These are phyloP conservation scores for Botryobasidium botryosum DNA, from an alignment of 768 basidiomycete species.

Conservation along the genomic window DNA sequence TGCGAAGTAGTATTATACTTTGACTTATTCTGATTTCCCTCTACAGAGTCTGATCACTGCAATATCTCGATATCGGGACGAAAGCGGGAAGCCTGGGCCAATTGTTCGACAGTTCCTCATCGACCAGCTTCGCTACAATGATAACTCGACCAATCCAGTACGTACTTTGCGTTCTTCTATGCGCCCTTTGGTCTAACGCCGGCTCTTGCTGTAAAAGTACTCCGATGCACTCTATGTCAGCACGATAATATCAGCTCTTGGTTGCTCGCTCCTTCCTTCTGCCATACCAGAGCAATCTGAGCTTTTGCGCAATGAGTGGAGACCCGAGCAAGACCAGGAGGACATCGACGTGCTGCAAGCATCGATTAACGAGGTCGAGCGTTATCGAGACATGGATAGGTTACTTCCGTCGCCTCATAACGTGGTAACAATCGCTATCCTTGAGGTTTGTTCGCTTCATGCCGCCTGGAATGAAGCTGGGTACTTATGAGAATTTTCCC, in stretches of 20 bases:
- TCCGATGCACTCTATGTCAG: conserved; percentile 86
- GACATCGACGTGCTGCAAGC: conserved; percentile 55
- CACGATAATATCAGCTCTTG: conserved; percentile 65
- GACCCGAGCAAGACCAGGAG: conserved; percentile 47
- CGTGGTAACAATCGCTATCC: conserved; percentile 72
- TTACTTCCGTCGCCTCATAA: conserved; percentile 91
- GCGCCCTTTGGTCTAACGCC: not conserved
- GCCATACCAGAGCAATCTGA: conserved; percentile 69
- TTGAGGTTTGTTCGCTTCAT: too few relatives aligned
- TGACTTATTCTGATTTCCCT: not conserved
- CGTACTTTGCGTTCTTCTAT: conserved; percentile 18
- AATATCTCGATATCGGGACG: conserved; percentile 73
- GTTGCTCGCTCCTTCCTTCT: conserved; percentile 59
- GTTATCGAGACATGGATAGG: conserved; percentile 89
- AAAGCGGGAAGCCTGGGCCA: conserved; percentile 69
- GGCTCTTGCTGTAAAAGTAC: conserved; percentile 32
- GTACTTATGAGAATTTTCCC: not conserved
- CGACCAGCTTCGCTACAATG: conserved; percentile 87
- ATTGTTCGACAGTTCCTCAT: conserved; percentile 78
- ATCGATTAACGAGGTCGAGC: conserved; percentile 65
- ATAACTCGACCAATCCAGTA: conserved; percentile 82
- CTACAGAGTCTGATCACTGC: conserved; percentile 58
- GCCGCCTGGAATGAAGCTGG: too few relatives aligned
- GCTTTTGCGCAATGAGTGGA: conserved; percentile 48
- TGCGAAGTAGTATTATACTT: not conserved